A percentile compares a stretch with the other conserved stretches of the same genome.
Evolutionary conservation across 1,284 basidiomycete genomes (phyloP).

Genomic region (Thecaphora thlaspeos): DNA sequence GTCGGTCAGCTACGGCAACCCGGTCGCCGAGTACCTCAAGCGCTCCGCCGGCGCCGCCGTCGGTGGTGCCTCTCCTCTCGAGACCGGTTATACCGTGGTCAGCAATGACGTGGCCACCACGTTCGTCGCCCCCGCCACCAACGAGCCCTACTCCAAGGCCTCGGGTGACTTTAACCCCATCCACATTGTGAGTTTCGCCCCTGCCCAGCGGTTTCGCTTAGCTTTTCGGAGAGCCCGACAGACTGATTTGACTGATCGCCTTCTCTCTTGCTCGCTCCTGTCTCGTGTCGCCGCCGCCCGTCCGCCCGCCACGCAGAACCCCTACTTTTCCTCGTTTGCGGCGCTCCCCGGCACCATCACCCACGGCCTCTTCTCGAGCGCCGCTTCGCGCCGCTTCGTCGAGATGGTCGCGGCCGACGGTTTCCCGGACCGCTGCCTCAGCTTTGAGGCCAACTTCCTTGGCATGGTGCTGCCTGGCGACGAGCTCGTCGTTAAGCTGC

Average conservation of each 20-base stretch:
- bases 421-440: conserved; percentile 70
- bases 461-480: conserved; percentile 97
- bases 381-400: conserved; percentile 86
- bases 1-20: conserved; percentile 67
- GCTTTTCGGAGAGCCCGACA: not conserved
- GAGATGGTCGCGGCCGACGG: conserved; percentile 93
- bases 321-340: conserved; percentile 94
- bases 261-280: not conserved
- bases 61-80: conserved; percentile 69
- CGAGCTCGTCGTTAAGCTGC: conserved; percentile 78
- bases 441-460: conserved; percentile 66
- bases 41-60: conserved; percentile 81
- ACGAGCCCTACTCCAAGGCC: conserved; percentile 89
- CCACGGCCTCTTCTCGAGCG: conserved; percentile 94
- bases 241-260: not conserved
- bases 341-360: conserved; percentile 93
- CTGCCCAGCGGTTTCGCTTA: not conserved
- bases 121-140: conserved; percentile 68
- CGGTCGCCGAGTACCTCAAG: conserved; percentile 87
- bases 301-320: conserved; percentile 63
- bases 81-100: conserved; percentile 61
- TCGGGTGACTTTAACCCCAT: conserved; percentile 98
- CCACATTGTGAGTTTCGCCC: conserved; percentile 65
- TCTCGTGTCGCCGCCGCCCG: not conserved
- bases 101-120: conserved; percentile 27